phyloP scores from a whole-genome alignment of 2,329 filamentous ascomycete species.

The Dothistroma septosporum region DNA sequence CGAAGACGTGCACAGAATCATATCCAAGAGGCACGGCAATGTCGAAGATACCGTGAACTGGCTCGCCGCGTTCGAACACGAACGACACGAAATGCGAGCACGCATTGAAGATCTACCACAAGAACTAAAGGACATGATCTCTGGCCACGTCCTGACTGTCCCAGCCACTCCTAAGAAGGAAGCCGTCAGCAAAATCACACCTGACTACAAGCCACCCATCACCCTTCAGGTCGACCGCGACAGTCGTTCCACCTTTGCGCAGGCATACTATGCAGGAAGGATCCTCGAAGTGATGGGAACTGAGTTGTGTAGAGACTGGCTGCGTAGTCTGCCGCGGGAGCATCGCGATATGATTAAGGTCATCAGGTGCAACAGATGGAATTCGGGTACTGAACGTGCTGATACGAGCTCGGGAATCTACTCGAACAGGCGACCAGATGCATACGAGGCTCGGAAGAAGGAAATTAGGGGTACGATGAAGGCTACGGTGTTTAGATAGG shows the following conservation, averaged over 20 bases:
- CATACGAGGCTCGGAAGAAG: no score
- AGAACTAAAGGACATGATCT: not conserved
- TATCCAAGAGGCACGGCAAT: not conserved
- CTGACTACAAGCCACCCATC: not conserved
- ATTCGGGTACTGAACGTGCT: no score
- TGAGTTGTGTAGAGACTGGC: no score
- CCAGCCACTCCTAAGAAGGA: no score
- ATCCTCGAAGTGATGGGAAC: not conserved
- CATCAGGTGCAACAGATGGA: no score
- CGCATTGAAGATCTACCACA: not conserved
- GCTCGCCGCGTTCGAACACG: not conserved
- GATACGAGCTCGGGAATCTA: no score
- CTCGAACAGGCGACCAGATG: no score
- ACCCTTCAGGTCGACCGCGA: not conserved
- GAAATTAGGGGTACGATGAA: no score
- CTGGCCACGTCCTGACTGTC: not conserved
- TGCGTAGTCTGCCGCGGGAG: no score
- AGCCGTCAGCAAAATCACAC: not conserved
- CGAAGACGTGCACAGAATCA: not conserved
- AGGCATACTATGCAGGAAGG: not conserved
- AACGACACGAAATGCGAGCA: not conserved
- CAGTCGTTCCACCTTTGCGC: not conserved
- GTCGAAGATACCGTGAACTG: not conserved
- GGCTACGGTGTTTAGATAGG: no score
- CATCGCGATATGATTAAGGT: no score